These are phyloP conservation scores for Globisporangium alternatum DNA, from an alignment of 352 stramenopile species.

Conservation along the genomic window DNA sequence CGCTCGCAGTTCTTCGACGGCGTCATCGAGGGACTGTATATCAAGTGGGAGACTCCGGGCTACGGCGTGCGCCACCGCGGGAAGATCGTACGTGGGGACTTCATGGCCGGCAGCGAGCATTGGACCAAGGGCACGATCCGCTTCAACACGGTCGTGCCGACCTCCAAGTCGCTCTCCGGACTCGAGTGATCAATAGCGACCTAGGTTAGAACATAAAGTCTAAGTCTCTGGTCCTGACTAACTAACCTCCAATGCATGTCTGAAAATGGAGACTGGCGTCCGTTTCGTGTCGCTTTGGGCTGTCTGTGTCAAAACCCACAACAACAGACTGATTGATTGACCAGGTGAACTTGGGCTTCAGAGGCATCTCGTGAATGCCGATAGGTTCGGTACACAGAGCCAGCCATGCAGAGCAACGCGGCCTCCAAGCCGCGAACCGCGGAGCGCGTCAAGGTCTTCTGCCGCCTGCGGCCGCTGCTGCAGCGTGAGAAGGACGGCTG, in stretches of 20 bases:
- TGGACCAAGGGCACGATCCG: conserved; percentile 44
- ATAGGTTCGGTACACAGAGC: not conserved
- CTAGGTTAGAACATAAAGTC: not conserved
- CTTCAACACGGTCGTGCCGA: conserved; percentile 35
- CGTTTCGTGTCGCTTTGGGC: not conserved
- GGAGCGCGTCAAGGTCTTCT: conserved; percentile 74
- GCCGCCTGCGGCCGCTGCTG: conserved; percentile 55
- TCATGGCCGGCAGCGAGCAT: conserved; percentile 60
- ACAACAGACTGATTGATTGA: too few species aligned
- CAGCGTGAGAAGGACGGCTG: conserved; percentile 56
- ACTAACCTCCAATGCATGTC: not conserved
- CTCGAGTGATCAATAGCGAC: not conserved
- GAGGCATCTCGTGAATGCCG: not conserved
- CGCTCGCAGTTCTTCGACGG: conserved; percentile 46
- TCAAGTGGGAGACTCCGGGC: conserved; percentile 51
- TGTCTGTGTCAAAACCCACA: too few species aligned
- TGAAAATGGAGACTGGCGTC: not conserved
- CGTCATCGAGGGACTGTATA: conserved; percentile 46
- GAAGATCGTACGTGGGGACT: conserved; percentile 68
- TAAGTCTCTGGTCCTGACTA: not conserved
- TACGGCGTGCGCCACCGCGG: conserved; percentile 37
- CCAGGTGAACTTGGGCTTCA: not conserved
- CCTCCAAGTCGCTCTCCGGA: not conserved
- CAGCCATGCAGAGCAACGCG: conserved; percentile 1
- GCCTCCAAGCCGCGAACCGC: not conserved